Base-by-base conservation (phyloP, 352 stramenopile species). In the Pythium coloratum region DNA sequence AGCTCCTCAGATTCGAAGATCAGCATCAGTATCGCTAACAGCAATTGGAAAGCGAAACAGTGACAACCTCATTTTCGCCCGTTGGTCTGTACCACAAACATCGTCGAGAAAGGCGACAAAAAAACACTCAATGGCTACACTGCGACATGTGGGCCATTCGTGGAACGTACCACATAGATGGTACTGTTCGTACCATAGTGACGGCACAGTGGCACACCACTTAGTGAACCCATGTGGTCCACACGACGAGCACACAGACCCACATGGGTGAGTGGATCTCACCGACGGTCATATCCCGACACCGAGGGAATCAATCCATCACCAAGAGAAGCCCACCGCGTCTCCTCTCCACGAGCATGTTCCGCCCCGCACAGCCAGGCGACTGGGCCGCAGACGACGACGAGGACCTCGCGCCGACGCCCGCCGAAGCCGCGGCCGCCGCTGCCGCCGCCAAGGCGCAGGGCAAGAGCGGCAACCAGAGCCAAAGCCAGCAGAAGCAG, bases 321-420 rank as follows among this genome's bases (percentile, higher is more conserved):
- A 26, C 20, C 49, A 34, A 12, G 18, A 24, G 9, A 13, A 46
- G 8, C 26, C 10, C 50, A 32, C n/a, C 34, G 26, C 26, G 50
- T 26, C 24, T 30, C 46, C 36, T 3, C 8, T 20, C 57, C n/a
- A 62, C 7, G 7, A 62, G 20, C 49, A 94, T 94, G 86, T 90
- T 92, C 66, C 84, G 86, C 69, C 75, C 79, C 33, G 70, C 81
- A n/a, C 70, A 92, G 64, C 62, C 81, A 8, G 80, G 82, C 53
- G 83, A 90, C 71, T 92, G 86, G 84, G 86, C 84, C 55, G 86
- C 80, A 58, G 86, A 92, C 63, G 83, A 92, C 50, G 86, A 89
- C 46, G 86, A 76, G 24, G 73, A 80, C 16, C 42, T 71, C 46
- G 66, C 55, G 24, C 57, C 54, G 13, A 53, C 66, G n/a, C 55